A percentile compares a stretch with the other conserved stretches of the same genome.
These are phyloP conservation scores for Bertia moriformis DNA, from an alignment of 2,329 filamentous ascomycete genomes.

Conservation along the genomic window DNA sequence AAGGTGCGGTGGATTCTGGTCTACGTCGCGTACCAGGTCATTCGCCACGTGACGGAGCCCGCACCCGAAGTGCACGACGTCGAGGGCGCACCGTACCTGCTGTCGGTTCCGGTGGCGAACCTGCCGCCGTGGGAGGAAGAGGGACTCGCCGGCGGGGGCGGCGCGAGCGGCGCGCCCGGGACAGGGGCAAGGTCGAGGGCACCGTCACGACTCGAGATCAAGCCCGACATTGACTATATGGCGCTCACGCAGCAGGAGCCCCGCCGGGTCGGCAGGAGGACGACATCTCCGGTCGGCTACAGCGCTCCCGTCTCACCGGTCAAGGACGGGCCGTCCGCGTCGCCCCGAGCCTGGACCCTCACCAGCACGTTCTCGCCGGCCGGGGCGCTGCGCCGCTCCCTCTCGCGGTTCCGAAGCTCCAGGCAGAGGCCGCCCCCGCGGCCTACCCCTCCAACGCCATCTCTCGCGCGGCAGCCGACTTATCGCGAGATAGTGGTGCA, in stretches of 20 bases:
- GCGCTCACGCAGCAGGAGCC: conserved; percentile 15
- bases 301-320: no score
- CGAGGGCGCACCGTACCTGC: conserved; percentile 38
- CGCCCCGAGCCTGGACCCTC: conserved; percentile 9
- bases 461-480: conserved; percentile 6
- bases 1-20: conserved; percentile 69
- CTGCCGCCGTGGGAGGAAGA: conserved; percentile 30
- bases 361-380: conserved; percentile 14
- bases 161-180: neutral
- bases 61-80: conserved; percentile 47
- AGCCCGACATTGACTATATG: conserved; percentile 41
- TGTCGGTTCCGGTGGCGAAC: conserved; percentile 25
- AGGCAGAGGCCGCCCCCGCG: neutral
- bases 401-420: neutral
- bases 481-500: conserved; percentile 36
- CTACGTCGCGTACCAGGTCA: conserved; percentile 60
- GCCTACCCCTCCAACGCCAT: neutral
- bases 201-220: conserved; percentile 21
- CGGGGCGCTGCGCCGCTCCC: conserved; percentile 8
- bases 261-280: no score
- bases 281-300: no score
- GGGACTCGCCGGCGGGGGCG: conserved; percentile 5
- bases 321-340: neutral
- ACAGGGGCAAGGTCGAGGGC: neutral
- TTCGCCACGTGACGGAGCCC: conserved; percentile 45